phyloP scores from a whole-genome alignment of 805 yeast genomes.

The Ogataea chonburiensis region DNA sequence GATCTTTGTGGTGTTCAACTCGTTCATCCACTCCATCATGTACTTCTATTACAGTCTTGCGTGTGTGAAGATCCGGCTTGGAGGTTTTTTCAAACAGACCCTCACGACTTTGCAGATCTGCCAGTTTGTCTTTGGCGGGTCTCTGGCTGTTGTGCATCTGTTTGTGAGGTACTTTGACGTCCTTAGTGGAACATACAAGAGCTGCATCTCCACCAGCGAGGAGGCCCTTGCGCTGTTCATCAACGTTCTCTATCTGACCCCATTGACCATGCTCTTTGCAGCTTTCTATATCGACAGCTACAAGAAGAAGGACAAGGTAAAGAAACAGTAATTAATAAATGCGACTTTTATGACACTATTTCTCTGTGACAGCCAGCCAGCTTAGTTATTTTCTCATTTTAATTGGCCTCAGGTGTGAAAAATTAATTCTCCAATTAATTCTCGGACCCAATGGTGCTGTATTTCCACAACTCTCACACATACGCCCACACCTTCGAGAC shows the following conservation, averaged over 20 bases:
- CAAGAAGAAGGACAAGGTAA: conserved; percentile 27
- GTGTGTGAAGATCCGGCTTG: conserved; percentile 57
- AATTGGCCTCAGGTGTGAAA: conserved; percentile 11
- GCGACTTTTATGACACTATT: neutral
- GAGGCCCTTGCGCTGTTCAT: conserved; percentile 61
- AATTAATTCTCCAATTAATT: conserved; percentile 1
- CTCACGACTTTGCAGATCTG: conserved; percentile 67
- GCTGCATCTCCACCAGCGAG: conserved; percentile 57
- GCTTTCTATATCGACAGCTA: conserved; percentile 64
- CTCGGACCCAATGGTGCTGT: conserved; percentile 54
- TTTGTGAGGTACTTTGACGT: conserved; percentile 60
- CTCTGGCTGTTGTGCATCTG: conserved; percentile 61
- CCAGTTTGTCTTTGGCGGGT: conserved; percentile 69
- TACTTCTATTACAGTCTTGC: conserved; percentile 65
- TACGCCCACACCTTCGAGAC: conserved; percentile 67
- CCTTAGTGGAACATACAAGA: conserved; percentile 38
- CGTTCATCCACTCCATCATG: conserved; percentile 76
- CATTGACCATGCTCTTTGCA: conserved; percentile 63
- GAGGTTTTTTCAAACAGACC: conserved; percentile 52
- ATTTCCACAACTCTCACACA: conserved; percentile 54
- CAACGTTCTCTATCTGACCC: conserved; percentile 64
- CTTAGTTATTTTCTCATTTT: conserved; percentile 3
- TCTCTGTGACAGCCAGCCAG: neutral
- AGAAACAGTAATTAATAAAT: too few species aligned
- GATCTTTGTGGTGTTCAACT: conserved; percentile 77